Conservation (phyloP, 108 stramenopile species). For the Cyclotella choctawhatcheeana region DNA sequence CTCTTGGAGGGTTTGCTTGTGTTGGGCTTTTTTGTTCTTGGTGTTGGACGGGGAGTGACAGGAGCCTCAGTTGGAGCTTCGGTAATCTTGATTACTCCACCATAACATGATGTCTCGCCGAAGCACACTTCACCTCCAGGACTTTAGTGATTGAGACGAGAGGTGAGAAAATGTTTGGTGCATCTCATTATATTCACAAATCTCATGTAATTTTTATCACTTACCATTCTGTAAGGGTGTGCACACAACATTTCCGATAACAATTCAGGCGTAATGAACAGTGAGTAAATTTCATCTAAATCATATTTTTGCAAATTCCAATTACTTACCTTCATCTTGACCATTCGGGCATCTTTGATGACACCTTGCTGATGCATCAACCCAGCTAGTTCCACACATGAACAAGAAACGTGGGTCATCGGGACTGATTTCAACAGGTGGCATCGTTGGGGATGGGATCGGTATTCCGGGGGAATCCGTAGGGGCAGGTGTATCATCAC, state of each 20-base stretch:
- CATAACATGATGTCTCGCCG: slow-evolving; percentile 1
- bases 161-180: too few relatives aligned
- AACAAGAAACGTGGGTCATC: slow-evolving; percentile 10
- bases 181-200: too few relatives aligned
- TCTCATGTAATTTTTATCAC: too few relatives aligned
- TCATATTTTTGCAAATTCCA: too few relatives aligned
- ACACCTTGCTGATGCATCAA: slow-evolving; percentile 9
- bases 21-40: neutral
- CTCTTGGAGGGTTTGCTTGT: neutral
- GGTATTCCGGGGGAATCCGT: neutral
- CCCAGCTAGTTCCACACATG: slow-evolving; percentile 10
- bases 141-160: too few relatives aligned
- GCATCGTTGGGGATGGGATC: neutral
- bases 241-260: too few relatives aligned
- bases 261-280: too few relatives aligned
- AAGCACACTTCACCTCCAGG: slow-evolving; percentile 9
- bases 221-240: too few relatives aligned
- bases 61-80: neutral
- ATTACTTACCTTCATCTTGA: slow-evolving; percentile 18
- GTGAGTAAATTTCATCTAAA: too few relatives aligned
- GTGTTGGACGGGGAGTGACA: neutral
- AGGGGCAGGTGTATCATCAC: neutral
- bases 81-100: slow-evolving; percentile 1
- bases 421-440: slow-evolving; percentile 1
- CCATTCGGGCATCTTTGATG: slow-evolving; percentile 11